phyloP scores from a whole-genome alignment of 805 yeast genomes.

The Monosporozyma solicola region DNA sequence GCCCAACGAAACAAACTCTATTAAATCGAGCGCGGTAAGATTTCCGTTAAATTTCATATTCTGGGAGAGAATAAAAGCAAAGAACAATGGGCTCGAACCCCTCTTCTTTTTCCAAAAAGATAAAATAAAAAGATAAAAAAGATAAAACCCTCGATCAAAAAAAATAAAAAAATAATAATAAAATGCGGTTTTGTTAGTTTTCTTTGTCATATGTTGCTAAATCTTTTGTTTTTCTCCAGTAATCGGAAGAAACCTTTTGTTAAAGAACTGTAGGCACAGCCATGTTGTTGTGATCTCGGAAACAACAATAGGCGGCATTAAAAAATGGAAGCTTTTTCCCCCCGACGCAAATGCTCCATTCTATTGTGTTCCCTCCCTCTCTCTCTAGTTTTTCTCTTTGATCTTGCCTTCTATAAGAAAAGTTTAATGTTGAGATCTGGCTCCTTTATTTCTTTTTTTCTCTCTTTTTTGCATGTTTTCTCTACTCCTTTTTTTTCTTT shows the following conservation, averaged over 20 bases:
- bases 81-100: background rate
- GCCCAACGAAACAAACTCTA: background rate
- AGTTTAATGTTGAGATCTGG: background rate
- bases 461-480: background rate
- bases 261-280: background rate
- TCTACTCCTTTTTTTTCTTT: background rate
- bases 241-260: background rate
- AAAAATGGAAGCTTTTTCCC: background rate
- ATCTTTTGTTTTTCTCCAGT: background rate
- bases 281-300: background rate
- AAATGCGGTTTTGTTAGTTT: background rate
- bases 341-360: background rate
- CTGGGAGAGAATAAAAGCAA: background rate
- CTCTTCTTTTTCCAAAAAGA: background rate
- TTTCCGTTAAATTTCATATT: background rate
- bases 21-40: background rate
- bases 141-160: too few relatives aligned
- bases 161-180: too few relatives aligned
- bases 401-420: background rate
- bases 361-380: background rate
- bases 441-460: background rate
- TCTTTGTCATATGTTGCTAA: background rate
- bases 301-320: background rate
- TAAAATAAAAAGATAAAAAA: too few relatives aligned
- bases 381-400: too few relatives aligned